These are phyloP conservation scores for Haplosporangium gracile DNA, from an alignment of 192 early-diverging fungal species.

Conservation along the genomic window DNA sequence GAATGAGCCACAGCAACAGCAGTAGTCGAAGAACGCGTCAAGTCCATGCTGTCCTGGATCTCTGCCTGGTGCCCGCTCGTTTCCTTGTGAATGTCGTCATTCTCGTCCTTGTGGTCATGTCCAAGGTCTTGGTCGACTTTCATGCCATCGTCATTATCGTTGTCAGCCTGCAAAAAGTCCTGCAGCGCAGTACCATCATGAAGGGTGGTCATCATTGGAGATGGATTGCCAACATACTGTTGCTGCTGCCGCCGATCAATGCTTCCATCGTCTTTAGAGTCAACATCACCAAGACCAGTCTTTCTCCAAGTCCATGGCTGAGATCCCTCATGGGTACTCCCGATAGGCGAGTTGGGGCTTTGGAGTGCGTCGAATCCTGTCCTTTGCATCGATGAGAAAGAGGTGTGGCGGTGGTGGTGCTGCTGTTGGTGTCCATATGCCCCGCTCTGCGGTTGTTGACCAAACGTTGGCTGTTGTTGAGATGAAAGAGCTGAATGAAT, in stretches of 20 bases:
- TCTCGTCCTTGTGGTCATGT: neutral
- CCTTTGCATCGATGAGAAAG: neutral
- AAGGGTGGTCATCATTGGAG: neutral
- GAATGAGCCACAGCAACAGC: neutral
- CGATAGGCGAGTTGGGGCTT: neutral
- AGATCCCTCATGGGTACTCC: neutral
- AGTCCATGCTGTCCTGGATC: neutral
- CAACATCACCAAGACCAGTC: neutral
- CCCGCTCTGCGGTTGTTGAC: neutral
- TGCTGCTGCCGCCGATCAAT: neutral
- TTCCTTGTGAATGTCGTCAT: neutral
- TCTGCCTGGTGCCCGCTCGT: neutral
- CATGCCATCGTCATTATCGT: neutral
- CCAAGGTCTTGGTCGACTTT: neutral
- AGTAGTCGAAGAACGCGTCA: neutral
- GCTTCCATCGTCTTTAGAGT: neutral
- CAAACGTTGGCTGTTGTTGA: neutral
- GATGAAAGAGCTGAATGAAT: neutral
- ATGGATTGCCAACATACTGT: neutral
- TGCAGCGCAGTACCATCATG: neutral
- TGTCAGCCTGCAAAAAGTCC: neutral
- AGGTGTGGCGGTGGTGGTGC: neutral
- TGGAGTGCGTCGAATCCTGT: neutral
- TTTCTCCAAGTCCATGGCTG: neutral
- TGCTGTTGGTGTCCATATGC: conserved; percentile 6